A percentile compares a stretch with the other conserved stretches of the same genome.
Conservation (phyloP, 805 yeast species). For the Wickerhamiella dianesei region DNA sequence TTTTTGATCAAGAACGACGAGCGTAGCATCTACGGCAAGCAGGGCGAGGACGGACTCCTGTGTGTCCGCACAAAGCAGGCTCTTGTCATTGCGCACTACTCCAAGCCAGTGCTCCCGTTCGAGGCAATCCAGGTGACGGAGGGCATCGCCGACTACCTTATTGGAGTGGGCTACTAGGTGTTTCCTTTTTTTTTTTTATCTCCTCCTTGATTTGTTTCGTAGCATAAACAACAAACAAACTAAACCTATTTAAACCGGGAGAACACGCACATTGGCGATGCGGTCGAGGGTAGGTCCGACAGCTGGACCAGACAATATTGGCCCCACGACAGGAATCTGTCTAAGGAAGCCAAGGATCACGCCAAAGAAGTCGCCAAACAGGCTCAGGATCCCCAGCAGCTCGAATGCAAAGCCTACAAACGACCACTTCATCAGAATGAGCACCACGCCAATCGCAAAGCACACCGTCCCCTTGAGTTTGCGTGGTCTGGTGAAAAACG, state of each 20-base stretch:
- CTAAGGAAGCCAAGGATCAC: slow-evolving; percentile 77
- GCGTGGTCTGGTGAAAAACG: slow-evolving; percentile 74
- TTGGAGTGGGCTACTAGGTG: slow-evolving; percentile 62
- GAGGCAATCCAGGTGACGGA: slow-evolving; percentile 93
- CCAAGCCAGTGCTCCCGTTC: slow-evolving; percentile 72
- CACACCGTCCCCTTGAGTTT: slow-evolving; percentile 79
- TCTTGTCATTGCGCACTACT: slow-evolving; percentile 82
- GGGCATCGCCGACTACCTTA: slow-evolving; percentile 88
- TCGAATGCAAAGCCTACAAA: slow-evolving; percentile 78
- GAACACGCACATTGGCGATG: slow-evolving; percentile 51
- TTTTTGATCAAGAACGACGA: slow-evolving; percentile 81
- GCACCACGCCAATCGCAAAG: slow-evolving; percentile 57
- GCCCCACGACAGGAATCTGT: slow-evolving; percentile 79
- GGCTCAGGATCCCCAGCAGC: slow-evolving; percentile 73
- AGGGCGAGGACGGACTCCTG: slow-evolving; percentile 74
- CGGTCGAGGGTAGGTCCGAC: slow-evolving; percentile 62
- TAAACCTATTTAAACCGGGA: slow-evolving; percentile 39
- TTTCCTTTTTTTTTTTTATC: slow-evolving; percentile 1
- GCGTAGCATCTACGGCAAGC: slow-evolving; percentile 85
- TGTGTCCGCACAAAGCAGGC: slow-evolving; percentile 92
- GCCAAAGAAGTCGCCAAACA: slow-evolving; percentile 89
- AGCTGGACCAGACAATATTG: slow-evolving; percentile 62
- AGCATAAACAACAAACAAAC: not conserved
- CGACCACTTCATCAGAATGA: slow-evolving; percentile 64
- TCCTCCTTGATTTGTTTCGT: not conserved